Base-by-base conservation (phyloP, 2,329 filamentous ascomycete species). In the Gaeumannomyces tritici region DNA sequence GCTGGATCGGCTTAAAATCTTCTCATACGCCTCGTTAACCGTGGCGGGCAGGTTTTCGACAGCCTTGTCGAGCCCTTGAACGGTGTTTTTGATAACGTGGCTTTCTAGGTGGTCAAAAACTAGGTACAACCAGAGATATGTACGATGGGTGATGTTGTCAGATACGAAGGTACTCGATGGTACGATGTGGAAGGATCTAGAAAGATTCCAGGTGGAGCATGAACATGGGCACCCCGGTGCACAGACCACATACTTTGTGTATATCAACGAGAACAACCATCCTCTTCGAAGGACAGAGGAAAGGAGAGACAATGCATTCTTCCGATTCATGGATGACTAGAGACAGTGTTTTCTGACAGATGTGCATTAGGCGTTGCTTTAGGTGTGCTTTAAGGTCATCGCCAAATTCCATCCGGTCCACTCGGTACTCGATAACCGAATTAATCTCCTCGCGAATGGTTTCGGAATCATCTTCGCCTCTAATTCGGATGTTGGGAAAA, bases 81-180 rank as follows among this genome's bases (percentile, higher is more conserved):
- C 51, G n/a, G 64, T 62, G 13, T 56, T 63, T 55, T 67, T 64
- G 58, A 61, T 18, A 42, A 13, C 13, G 5, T 57, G 12, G 2
- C 2, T 59, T 33, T 33, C 31, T 11, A 33, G 12, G 31, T 33
- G 12, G 21, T 31, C 29, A 4, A 31, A 9, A 1, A 75, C 67
- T 61, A 76, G 69, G 54, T 73, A 67, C 4, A 75, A 66, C 74
- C 71, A 77, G 21, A 77, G 72, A 60, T 76, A 76, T 0, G 73
- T 77, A 13, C 73, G 71, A 54, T 76, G 66, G 0, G 64, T 33
- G 29, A 62, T 62, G 9, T 60, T 56, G n/a, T n/a, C n/a, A n/a
- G n/a, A n/a, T n/a, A n/a, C n/a, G n/a, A n/a, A n/a, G n/a, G n/a
- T n/a, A n/a, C n/a, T n/a, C n/a, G n/a, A n/a, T n/a, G n/a, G n/a